Conservation (phyloP, 2,329 filamentous ascomycete genomes). For the Hypoxylon sp. region DNA sequence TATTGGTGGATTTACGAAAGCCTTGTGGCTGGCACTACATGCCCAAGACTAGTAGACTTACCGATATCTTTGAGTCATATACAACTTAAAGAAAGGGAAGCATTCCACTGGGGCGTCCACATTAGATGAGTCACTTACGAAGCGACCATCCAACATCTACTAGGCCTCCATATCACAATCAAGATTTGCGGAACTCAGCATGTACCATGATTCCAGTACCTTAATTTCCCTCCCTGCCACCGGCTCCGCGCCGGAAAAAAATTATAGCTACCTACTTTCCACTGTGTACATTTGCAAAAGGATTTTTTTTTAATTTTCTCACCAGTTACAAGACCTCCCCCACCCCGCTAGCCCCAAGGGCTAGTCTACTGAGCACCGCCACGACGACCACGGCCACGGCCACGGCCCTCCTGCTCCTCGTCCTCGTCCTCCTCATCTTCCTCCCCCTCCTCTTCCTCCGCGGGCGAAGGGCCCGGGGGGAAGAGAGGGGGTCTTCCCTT, state of each 20-base stretch:
- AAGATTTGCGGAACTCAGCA: too few species aligned
- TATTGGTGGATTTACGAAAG: too few species aligned
- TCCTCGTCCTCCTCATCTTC: constrained; percentile 5
- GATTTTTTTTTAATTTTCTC: neutral
- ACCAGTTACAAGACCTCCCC: neutral
- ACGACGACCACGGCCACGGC: constrained; percentile 1
- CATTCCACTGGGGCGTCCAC: neutral
- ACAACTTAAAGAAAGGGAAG: neutral
- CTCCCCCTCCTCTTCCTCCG: constrained; percentile 15
- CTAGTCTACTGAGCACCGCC: neutral
- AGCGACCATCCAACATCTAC: too few species aligned
- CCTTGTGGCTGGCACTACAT: too few species aligned
- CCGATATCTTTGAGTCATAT: neutral
- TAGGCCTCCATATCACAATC: too few species aligned
- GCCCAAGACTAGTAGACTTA: neutral
- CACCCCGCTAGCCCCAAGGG: too few species aligned
- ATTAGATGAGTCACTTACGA: neutral
- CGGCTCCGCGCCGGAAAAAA: neutral
- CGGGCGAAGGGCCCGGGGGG: neutral
- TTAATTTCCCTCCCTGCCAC: too few species aligned
- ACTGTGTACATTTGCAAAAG: neutral
- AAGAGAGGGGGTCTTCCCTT: constrained; percentile 12
- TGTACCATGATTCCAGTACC: too few species aligned
- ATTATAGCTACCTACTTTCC: neutral
- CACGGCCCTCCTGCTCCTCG: too few species aligned